Base-by-base conservation (phyloP, 441 rosid genomes). In the Adansonia rubrostipa region DNA sequence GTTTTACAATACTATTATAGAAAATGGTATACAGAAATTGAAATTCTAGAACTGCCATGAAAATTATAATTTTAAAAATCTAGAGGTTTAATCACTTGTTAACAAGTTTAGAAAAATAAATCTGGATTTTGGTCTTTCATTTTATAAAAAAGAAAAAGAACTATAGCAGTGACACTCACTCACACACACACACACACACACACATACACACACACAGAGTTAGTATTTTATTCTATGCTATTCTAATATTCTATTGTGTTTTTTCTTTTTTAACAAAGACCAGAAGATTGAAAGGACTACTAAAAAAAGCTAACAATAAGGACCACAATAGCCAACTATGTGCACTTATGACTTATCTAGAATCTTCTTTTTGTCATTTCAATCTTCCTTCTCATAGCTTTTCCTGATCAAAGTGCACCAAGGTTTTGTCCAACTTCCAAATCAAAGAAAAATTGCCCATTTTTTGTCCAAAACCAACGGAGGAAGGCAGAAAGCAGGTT, bases 321-420 rank as follows among this genome's bases (percentile, higher is more conserved):
- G 65, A 5, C 7, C 60, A 56, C 3, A 56, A 17, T n/a, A 56
- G 60, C 4, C 65, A 60, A 22, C 15, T 22, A 60, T 6, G 0
- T 22, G 36, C 40, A 22, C 15, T 22, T 22, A 20, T 10, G 66
- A 24, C 66, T 61, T 61, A 4, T 10, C 40, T 61, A 61, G 3
- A 61, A 61, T 22, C 64, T 22, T 57, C 57, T 53, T 61, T 40
- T 24, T 24, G 28, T 61, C 66, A 24, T 61, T 61, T 61, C 66
- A 61, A 61, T 22, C 61, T 57, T 19, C 36, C n/a, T 61, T 24
- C 66, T 1, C 42, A 10, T 22, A 24, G 20, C 63, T 9, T 19
- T 61, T 22, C 3, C 65, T 1, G n/a, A 61, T 22, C 22, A 1
- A 22, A 0, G 57, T 3, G 57, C 42, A 17, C 66, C 11, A 0